A percentile compares a stretch with the other conserved stretches of the same genome.
Conservation (phyloP, 2,329 filamentous ascomycete genomes). For the Neodidymelliopsis sp. region DNA sequence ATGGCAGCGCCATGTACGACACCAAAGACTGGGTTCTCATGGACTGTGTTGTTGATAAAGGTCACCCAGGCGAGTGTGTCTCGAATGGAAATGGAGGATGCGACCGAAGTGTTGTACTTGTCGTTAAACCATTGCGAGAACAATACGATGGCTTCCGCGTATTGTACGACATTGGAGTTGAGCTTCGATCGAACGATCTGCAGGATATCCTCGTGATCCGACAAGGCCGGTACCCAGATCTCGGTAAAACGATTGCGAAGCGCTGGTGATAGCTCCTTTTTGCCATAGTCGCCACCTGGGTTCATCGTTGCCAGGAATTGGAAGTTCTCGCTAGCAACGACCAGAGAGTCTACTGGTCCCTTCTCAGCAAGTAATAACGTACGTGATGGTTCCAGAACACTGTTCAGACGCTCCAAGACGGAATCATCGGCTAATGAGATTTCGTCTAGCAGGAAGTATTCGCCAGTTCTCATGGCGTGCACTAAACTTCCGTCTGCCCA, state of each 20-base stretch:
- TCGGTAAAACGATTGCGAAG: constrained; percentile 97
- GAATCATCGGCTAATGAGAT: constrained; percentile 98
- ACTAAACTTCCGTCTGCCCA: constrained; percentile 96
- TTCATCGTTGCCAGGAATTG: constrained; percentile 99
- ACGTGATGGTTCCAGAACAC: constrained; percentile 87
- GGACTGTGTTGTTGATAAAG: constrained; percentile 77
- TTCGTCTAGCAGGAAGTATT: constrained; percentile 94
- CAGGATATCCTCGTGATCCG: constrained; percentile 82
- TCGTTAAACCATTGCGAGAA: constrained; percentile 95
- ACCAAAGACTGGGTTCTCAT: constrained; percentile 57
- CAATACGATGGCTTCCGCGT: constrained; percentile 75
- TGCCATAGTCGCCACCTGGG: constrained; percentile 96
- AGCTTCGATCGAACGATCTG: constrained; percentile 87
- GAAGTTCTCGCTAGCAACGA: constrained; percentile 79
- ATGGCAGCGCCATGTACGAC: constrained; percentile 89
- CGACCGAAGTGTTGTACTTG: constrained; percentile 76
- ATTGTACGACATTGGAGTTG: constrained; percentile 58
- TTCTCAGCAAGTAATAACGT: constrained; percentile 93
- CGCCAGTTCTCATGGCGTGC: constrained; percentile 87
- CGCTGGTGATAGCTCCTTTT: constrained; percentile 94
- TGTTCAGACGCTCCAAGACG: constrained; percentile 94
- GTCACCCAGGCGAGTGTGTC: constrained; percentile 93
- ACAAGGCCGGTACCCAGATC: constrained; percentile 94
- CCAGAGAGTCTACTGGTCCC: constrained; percentile 80
- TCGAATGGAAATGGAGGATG: constrained; percentile 84